Base-by-base conservation (phyloP, 169 alveolate species). In the Plasmodium coatneyi region DNA sequence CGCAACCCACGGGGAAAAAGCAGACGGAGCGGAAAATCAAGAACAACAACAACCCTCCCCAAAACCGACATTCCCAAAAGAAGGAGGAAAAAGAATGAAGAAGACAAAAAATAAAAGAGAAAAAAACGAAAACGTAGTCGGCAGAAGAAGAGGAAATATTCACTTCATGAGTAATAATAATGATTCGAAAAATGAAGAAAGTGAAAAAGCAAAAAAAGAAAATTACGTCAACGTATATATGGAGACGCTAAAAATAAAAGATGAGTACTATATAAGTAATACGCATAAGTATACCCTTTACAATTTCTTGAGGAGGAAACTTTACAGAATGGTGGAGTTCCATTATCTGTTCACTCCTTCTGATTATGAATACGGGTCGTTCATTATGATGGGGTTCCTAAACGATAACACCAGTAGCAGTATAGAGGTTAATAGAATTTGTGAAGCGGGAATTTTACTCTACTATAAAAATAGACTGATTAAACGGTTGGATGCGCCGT, bases 381-480 rank as follows among this genome's bases (percentile, higher is more conserved):
- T 89, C 76, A 98, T 97, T 14, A 93, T 97, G 94, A 93, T 97
- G 89, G 98, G 98, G 12, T 97, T 97, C 95, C 82, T 97, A 86
- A 97, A 97, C 93, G 96, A 96, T 56, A 97, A 97, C 43, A 76
- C 89, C 5, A 95, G 82, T 56, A 39, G 93, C 16, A 22, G 54
- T 25, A 80, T 89, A 36, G 94, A 89, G 30, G 87, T 80, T 10
- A 97, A 95, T 70, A 87, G 98, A 43, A 96, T 97, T 1, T 95
- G 98, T 76, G 99, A 98, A 71, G 96, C 98, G 1, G 99, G 99
- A 16, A 97, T 98, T 30, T 92, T 97, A 92, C 96, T 98, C 25
- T 98, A 98, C 94, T 97, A 95, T 86, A 97, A 95, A 82, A 98
- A 96, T 25, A 84, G 99, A 43, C 95, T 98, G 54, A 97, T 98